Percentiles rank a stretch among this genome's conserved stretches.
These are phyloP conservation scores for Monilinia fructigena DNA, from an alignment of 2,329 filamentous ascomycete species.

Conservation along the genomic window DNA sequence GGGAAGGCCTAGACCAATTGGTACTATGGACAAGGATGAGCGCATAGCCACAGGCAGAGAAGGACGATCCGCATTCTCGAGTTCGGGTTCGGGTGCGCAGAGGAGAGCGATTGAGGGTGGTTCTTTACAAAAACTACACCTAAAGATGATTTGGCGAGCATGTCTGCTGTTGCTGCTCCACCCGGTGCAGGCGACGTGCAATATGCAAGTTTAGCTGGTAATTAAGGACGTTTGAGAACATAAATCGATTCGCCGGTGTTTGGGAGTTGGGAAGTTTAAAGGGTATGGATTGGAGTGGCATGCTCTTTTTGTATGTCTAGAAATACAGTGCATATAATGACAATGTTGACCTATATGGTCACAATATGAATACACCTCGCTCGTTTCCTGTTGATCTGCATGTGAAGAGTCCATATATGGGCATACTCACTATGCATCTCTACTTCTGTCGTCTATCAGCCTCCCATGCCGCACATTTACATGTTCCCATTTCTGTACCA, in stretches of 20 bases:
- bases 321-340: conserved; percentile 22
- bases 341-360: conserved; percentile 9
- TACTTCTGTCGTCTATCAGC: neutral
- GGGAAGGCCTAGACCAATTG: conserved; percentile 88
- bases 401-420: neutral
- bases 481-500: neutral
- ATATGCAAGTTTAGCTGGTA: conserved; percentile 82
- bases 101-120: conserved; percentile 36
- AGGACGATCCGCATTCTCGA: conserved; percentile 60
- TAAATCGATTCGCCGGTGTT: conserved; percentile 33
- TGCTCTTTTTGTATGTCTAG: conserved; percentile 9
- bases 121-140: conserved; percentile 27
- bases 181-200: conserved; percentile 75
- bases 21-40: conserved; percentile 86
- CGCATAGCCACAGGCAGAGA: conserved; percentile 78
- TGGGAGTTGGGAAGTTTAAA: conserved; percentile 32
- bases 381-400: neutral
- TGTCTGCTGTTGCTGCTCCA: conserved; percentile 64
- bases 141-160: conserved; percentile 37
- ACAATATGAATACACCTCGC: neutral
- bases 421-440: neutral
- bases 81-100: conserved; percentile 40
- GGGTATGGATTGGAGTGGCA: conserved; percentile 1
- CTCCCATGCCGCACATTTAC: neutral
- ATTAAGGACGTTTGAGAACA: conserved; percentile 51